phyloP scores from a whole-genome alignment of 805 yeast species.

The Saturnispora halmiae region DNA sequence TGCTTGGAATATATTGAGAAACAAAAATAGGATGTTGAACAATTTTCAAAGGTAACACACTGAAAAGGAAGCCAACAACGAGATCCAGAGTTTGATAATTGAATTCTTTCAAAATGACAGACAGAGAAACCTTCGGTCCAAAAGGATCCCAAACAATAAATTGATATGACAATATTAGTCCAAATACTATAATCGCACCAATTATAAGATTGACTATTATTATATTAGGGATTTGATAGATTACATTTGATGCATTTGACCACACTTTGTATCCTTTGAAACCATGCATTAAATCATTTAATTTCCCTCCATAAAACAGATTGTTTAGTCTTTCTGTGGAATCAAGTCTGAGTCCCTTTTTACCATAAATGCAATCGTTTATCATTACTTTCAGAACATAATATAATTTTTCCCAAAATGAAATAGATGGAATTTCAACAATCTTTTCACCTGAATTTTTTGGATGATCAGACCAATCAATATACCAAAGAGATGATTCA shows the following conservation, averaged over 20 bases:
- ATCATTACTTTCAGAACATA: slow-evolving; percentile 46
- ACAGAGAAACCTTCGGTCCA: neutral
- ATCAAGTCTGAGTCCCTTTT: neutral
- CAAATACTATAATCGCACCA: slow-evolving; percentile 25
- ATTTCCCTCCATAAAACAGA: slow-evolving; percentile 19
- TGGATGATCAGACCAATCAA: slow-evolving; percentile 61
- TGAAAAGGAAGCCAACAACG: slow-evolving; percentile 48
- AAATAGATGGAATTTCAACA: slow-evolving; percentile 25
- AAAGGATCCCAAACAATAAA: slow-evolving; percentile 19
- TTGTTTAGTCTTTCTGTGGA: neutral
- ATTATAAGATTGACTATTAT: slow-evolving; percentile 44
- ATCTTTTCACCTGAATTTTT: slow-evolving; percentile 28
- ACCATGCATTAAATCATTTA: slow-evolving; percentile 55
- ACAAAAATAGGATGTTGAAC: slow-evolving; percentile 33
- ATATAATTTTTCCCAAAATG: slow-evolving; percentile 41
- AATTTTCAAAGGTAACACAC: slow-evolving; percentile 46
- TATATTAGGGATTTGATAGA: slow-evolving; percentile 60
- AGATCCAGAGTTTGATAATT: slow-evolving; percentile 28
- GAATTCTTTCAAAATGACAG: slow-evolving; percentile 14
- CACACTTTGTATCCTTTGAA: slow-evolving; percentile 53
- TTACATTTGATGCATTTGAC: slow-evolving; percentile 30
- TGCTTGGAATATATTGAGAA: slow-evolving; percentile 42
- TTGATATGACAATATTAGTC: slow-evolving; percentile 11
- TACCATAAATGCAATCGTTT: slow-evolving; percentile 35
- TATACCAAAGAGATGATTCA: slow-evolving; percentile 61